phyloP scores from a whole-genome alignment of 73 alveolate genomes.

The Symbiodinium natans region DNA sequence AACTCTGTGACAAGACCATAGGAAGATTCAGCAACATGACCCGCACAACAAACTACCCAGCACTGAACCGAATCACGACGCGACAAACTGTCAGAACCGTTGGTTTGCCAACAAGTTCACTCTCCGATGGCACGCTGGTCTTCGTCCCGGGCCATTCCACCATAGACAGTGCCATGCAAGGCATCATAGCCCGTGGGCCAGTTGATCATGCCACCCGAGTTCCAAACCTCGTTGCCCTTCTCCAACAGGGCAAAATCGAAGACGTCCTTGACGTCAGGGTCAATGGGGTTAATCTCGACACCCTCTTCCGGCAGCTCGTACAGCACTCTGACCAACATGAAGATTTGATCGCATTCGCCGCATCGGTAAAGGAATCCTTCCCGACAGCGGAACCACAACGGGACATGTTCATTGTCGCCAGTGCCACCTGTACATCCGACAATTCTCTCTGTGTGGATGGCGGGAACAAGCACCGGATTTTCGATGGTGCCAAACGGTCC shows the following conservation, averaged over 20 bases:
- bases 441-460: constrained; percentile 83
- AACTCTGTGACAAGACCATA: too few relatives aligned
- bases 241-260: constrained; percentile 64
- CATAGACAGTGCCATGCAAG: constrained; percentile 71
- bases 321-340: constrained; percentile 84
- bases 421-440: constrained; percentile 93
- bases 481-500: constrained; percentile 94
- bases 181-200: constrained; percentile 83
- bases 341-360: constrained; percentile 94
- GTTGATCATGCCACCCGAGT: constrained; percentile 74
- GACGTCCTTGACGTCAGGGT: constrained; percentile 77
- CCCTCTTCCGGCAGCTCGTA: constrained; percentile 94
- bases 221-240: constrained; percentile 91
- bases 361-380: constrained; percentile 93
- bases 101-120: too few relatives aligned
- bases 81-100: too few relatives aligned
- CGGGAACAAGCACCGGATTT: constrained; percentile 82
- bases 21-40: too few relatives aligned
- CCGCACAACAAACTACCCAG: too few relatives aligned
- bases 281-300: constrained; percentile 25
- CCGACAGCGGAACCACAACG: constrained; percentile 91
- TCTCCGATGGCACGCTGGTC: constrained; percentile 93
- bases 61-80: too few relatives aligned
- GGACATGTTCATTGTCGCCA: constrained; percentile 91
- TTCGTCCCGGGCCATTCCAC: constrained; percentile 56